Conservation (phyloP, 495 filamentous ascomycete genomes). For the Hyaloscypha bicolor region DNA sequence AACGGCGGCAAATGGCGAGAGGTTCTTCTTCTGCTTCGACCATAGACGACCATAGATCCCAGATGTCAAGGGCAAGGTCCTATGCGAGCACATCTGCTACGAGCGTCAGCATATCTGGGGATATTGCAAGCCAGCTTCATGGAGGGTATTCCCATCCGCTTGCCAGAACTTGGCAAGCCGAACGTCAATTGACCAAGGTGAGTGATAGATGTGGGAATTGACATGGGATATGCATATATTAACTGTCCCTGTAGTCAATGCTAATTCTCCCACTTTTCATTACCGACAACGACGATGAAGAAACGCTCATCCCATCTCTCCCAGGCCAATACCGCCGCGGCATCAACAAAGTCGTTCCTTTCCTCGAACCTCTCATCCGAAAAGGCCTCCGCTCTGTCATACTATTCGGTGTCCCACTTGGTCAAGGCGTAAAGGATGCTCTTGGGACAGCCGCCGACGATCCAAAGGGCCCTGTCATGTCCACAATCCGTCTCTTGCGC, state of each 20-base stretch:
- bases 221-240: conserved; percentile 8
- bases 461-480: conserved; percentile 87
- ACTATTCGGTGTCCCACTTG: conserved; percentile 89
- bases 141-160: conserved; percentile 93
- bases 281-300: conserved; percentile 90
- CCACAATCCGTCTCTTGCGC: conserved; percentile 78
- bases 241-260: conserved; percentile 69
- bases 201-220: conserved; percentile 21
- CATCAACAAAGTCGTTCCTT: conserved; percentile 80
- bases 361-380: conserved; percentile 80
- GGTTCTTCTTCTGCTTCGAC: conserved; percentile 49
- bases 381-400: conserved; percentile 93
- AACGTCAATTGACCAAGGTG: conserved; percentile 96
- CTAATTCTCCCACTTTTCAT: conserved; percentile 97
- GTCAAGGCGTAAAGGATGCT: conserved; percentile 79
- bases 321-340: conserved; percentile 87
- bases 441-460: conserved; percentile 94
- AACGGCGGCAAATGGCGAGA: conserved; percentile 38
- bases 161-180: conserved; percentile 90
- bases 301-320: conserved; percentile 84
- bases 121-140: conserved; percentile 94
- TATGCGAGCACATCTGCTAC: conserved; percentile 90
- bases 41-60: conserved; percentile 62
- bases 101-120: conserved; percentile 87
- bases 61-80: conserved; percentile 73